phyloP scores from a whole-genome alignment of 2,329 filamentous ascomycete genomes.

The Sarocladium strictum region DNA sequence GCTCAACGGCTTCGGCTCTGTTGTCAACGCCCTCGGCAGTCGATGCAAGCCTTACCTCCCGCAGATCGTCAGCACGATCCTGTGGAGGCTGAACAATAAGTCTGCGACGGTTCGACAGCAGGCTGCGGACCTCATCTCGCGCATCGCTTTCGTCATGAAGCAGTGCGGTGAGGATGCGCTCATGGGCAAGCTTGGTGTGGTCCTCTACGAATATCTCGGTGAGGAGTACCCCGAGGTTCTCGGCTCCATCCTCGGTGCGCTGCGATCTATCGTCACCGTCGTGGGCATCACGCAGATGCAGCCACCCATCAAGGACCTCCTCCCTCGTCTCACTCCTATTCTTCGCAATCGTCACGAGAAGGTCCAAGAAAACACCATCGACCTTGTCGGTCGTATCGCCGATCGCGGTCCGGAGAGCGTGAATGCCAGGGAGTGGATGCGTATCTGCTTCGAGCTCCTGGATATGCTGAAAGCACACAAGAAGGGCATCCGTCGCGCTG shows the following conservation, averaged over 20 bases:
- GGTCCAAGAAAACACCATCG: constrained; percentile 98
- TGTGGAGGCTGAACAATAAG: constrained; percentile 97
- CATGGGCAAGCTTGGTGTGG: constrained; percentile 90
- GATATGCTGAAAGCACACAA: constrained; percentile 99
- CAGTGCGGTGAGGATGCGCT: constrained; percentile 94
- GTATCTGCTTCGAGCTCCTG: constrained; percentile 96
- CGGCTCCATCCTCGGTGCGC: constrained; percentile 88
- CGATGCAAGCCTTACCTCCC: constrained; percentile 95
- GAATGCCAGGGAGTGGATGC: constrained; percentile 98
- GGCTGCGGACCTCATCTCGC: constrained; percentile 90
- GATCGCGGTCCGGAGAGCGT: constrained; percentile 95
- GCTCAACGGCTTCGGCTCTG: constrained; percentile 95
- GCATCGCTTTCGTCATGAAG: constrained; percentile 98
- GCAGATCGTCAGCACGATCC: constrained; percentile 93
- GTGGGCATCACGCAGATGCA: constrained; percentile 98
- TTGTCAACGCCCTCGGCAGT: constrained; percentile 89
- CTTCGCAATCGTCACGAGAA: constrained; percentile 97
- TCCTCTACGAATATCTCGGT: constrained; percentile 95
- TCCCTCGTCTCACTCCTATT: constrained; percentile 95
- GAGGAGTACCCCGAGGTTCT: constrained; percentile 98
- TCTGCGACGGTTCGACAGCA: constrained; percentile 94
- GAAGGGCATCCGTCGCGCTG: constrained; percentile 95
- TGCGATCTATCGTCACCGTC: constrained; percentile 94
- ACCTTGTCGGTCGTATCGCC: constrained; percentile 94
- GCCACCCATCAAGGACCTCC: constrained; percentile 90